Evolutionary conservation across 1,284 basidiomycete species (phyloP).

Genomic region (Rhodofomes roseus): DNA sequence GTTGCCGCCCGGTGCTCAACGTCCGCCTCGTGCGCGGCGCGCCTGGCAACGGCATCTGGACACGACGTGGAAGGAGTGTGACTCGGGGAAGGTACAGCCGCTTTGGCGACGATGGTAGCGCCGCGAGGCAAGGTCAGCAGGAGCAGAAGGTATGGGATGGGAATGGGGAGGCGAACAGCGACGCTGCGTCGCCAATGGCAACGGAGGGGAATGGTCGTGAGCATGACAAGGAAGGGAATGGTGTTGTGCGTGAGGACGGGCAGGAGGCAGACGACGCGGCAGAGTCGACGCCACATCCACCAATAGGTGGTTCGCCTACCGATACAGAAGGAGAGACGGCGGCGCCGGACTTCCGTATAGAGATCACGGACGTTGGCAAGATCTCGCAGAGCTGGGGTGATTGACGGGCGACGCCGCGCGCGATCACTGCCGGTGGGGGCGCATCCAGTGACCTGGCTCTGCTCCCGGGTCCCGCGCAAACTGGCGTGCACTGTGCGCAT

Average conservation of each 20-base stretch:
- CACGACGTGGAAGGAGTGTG: conserved; percentile 18
- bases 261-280: not conserved
- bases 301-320: not conserved
- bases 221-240: not conserved
- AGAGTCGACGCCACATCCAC: not conserved
- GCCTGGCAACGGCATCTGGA: conserved; percentile 9
- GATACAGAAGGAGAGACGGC: conserved; percentile 1
- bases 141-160: not conserved
- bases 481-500: not conserved
- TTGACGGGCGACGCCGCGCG: conserved; percentile 8
- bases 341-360: conserved; percentile 20
- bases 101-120: conserved; percentile 15
- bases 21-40: conserved; percentile 21
- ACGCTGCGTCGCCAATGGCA: not conserved
- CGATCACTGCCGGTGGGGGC: not conserved
- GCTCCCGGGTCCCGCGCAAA: not conserved
- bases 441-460: not conserved
- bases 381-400: conserved; percentile 31
- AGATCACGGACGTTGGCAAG: conserved; percentile 26
- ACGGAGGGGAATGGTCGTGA: not conserved
- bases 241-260: not conserved
- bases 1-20: conserved; percentile 23
- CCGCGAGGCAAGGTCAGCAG: not conserved
- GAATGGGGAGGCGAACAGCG: not conserved
- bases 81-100: conserved; percentile 24